Evolutionary conservation across 140 eudicot species (phyloP), one percentile per base, ranked within the genome.

Genomic region (Bidens hawaiensis): DNA sequence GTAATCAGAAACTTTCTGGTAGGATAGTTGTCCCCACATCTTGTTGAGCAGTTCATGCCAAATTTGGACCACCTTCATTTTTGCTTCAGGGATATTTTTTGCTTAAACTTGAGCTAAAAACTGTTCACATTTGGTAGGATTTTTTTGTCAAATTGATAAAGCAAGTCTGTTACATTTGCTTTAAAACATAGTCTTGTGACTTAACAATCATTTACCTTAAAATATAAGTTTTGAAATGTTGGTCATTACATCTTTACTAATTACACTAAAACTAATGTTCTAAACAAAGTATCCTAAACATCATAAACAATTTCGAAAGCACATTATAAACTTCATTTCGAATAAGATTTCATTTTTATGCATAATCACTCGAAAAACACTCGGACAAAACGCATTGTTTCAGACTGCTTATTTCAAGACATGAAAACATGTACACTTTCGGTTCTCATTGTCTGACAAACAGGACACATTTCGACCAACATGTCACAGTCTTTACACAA

Each of bases 401-500:
- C 17, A 10, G 43, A 38, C 53, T 38, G 11, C 42, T 55, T 54
- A 21, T 15, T 11, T 77, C 78, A 81, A 6, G 79, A 74, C 89
- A 82, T 58, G 79, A 73, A 77, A 33, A 86, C 95, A 65, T 82
- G 79, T 38, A 86, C 67, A 72, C 82, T 77, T 60, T 84, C 80
- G 16, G 75, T 71, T 67, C 74, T 82, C 73, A 68, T 63, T n/a
- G 28, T 76, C 71, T 73, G 77, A 53, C 95, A 86, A 25, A 86
- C 56, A 17, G 95, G 95, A 69, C 95, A 86, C 14, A 53, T 56
- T 15, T 75, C 66, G 0, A 70, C 61, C 11, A 82, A 61, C 33
- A 60, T 77, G 24, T 79, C 85, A 53, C 95, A 86, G 22, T 82
- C 85, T 65, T 62, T 75, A 77, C 95, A 86, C 33, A 86, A 52